These are phyloP conservation scores for Penicillium sp. DNA, from an alignment of 2,329 filamentous ascomycete species.

Conservation along the genomic window DNA sequence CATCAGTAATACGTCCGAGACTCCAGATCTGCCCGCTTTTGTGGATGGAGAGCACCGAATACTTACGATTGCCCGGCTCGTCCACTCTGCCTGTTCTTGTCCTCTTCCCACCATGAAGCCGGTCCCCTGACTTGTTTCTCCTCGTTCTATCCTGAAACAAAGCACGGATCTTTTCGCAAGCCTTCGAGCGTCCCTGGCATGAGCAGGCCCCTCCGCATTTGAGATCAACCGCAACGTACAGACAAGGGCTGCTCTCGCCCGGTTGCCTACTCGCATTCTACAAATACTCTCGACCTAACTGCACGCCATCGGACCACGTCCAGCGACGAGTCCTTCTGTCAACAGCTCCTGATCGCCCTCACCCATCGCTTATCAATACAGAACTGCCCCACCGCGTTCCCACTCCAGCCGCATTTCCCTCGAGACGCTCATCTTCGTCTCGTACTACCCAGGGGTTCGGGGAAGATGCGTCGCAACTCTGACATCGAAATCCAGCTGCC, in stretches of 20 bases:
- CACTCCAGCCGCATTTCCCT: slow-evolving; percentile 4
- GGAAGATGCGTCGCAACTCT: slow-evolving; percentile 39
- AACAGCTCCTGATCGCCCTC: too few relatives aligned
- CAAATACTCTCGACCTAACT: too few relatives aligned
- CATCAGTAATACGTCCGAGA: slow-evolving; percentile 2
- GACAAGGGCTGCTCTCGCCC: too few relatives aligned
- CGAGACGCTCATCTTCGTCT: slow-evolving; percentile 36
- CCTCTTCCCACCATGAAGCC: slow-evolving; percentile 3
- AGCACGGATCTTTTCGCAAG: slow-evolving; percentile 28
- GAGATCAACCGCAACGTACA: background rate
- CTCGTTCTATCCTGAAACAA: slow-evolving; percentile 26
- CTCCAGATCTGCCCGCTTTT: slow-evolving; percentile 1
- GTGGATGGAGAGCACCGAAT: background rate
- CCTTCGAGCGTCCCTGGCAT: slow-evolving; percentile 15
- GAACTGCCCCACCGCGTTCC: slow-evolving; percentile 15
- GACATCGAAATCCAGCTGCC: slow-evolving; percentile 38
- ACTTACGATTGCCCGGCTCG: background rate
- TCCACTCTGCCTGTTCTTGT: slow-evolving; percentile 1
- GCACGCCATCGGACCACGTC: too few relatives aligned
- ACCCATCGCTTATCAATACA: slow-evolving; percentile 48
- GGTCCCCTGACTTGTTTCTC: slow-evolving; percentile 1
- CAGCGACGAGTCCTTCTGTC: too few relatives aligned
- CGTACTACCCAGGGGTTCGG: slow-evolving; percentile 4
- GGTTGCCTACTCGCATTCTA: too few relatives aligned
- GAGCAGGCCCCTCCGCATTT: slow-evolving; percentile 8